Conservation (phyloP, 2,329 filamentous ascomycete genomes). For the Cladosporium sp. region DNA sequence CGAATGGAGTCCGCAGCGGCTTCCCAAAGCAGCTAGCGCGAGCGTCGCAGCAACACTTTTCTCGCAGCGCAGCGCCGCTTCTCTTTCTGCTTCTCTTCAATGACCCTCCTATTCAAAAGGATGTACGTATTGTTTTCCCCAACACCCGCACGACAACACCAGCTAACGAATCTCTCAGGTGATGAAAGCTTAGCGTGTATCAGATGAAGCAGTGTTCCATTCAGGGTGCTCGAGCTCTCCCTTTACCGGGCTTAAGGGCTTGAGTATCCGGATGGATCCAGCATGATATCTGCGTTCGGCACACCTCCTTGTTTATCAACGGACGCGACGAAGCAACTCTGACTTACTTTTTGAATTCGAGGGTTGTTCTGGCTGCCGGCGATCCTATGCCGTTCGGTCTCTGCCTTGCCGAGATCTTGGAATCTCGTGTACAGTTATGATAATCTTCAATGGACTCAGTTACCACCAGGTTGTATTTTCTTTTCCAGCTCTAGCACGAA, state of each 20-base stretch:
- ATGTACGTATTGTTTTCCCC: conserved; percentile 63
- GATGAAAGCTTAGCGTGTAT: conserved; percentile 99
- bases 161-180: conserved; percentile 60
- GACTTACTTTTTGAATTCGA: conserved; percentile 50
- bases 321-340: conserved; percentile 98
- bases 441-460: conserved; percentile 10
- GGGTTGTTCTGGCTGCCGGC: conserved; percentile 17
- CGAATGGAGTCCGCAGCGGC: conserved; percentile 8
- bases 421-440: conserved; percentile 7
- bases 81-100: conserved; percentile 58
- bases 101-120: conserved; percentile 99
- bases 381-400: conserved; percentile 12
- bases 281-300: conserved; percentile 99
- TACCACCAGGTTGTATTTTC: background rate
- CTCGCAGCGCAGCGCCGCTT: conserved; percentile 6
- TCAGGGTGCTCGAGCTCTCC: conserved; percentile 67
- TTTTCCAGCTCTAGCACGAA: background rate
- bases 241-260: conserved; percentile 87
- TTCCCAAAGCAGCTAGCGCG: conserved; percentile 25
- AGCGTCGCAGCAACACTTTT: conserved; percentile 32
- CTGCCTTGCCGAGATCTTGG: background rate
- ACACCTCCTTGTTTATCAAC: conserved; percentile 97
- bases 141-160: conserved; percentile 19
- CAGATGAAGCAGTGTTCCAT: conserved; percentile 64
- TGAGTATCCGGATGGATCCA: conserved; percentile 65